Evolutionary conservation across 129 eudicot species (phyloP).

Genomic region (Smallanthus sonchifolius): DNA sequence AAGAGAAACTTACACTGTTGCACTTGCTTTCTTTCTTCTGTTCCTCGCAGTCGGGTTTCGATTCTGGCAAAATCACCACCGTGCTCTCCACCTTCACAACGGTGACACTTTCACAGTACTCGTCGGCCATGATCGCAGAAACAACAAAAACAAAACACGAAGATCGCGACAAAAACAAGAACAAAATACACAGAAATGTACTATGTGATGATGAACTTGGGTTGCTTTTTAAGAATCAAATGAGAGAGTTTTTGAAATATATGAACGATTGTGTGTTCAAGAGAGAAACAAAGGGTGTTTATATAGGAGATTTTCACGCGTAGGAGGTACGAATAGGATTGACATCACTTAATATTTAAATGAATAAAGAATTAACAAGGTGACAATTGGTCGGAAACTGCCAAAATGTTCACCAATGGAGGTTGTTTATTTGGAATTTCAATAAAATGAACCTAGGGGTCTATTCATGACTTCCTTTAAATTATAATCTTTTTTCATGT

Average conservation of each 20-base stretch:
- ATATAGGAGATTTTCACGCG: slow-evolving; percentile 31
- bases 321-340: not conserved
- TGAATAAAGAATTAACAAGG: slow-evolving; percentile 17
- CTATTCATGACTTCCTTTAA: not conserved
- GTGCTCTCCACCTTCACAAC: slow-evolving; percentile 9
- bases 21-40: slow-evolving; percentile 5
- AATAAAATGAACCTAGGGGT: not conserved
- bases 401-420: slow-evolving; percentile 1
- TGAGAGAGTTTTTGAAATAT: slow-evolving; percentile 9
- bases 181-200: not conserved
- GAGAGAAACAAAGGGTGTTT: slow-evolving; percentile 23
- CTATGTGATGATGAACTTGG: not conserved
- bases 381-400: slow-evolving; percentile 16
- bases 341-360: slow-evolving; percentile 5
- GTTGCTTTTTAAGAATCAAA: not conserved
- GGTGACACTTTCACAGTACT: slow-evolving; percentile 24
- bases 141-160: slow-evolving; percentile 2
- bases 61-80: slow-evolving; percentile 13
- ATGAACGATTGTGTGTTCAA: slow-evolving; percentile 18
- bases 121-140: slow-evolving; percentile 23
- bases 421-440: slow-evolving; percentile 3
- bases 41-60: slow-evolving; percentile 8
- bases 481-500: not conserved
- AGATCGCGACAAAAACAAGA: not conserved
- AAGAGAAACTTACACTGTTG: slow-evolving; percentile 19